Evolutionary conservation across 768 basidiomycete genomes (phyloP).

Genomic region (Termitomyces bulborhizus): DNA sequence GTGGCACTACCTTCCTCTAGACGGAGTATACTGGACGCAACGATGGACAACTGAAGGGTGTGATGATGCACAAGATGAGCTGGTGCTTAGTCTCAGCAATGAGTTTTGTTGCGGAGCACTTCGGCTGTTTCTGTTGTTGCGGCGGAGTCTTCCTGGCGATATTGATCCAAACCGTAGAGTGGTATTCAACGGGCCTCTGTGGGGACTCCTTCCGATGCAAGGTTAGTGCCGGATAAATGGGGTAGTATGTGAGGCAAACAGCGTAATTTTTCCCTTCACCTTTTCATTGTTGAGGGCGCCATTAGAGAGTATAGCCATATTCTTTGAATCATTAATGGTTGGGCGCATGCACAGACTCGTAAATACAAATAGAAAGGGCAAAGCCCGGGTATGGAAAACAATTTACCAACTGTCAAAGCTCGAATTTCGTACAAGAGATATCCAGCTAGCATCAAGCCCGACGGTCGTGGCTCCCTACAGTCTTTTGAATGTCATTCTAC

Average conservation of each 20-base stretch:
- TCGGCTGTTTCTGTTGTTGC: background rate
- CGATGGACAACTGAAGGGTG: background rate
- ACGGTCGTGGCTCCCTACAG: too few relatives aligned
- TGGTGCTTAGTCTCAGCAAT: slow-evolving; percentile 3
- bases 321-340: too few relatives aligned
- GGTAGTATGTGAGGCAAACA: slow-evolving; percentile 86
- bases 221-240: slow-evolving; percentile 63
- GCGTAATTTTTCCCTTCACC: slow-evolving; percentile 6
- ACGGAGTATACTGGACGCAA: slow-evolving; percentile 11
- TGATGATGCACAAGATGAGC: slow-evolving; percentile 17
- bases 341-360: too few relatives aligned
- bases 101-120: slow-evolving; percentile 11
- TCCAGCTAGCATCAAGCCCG: too few relatives aligned
- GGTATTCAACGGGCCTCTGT: slow-evolving; percentile 57
- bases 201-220: slow-evolving; percentile 80
- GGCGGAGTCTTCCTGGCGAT: slow-evolving; percentile 10
- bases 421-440: too few relatives aligned
- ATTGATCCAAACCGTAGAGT: slow-evolving; percentile 37
- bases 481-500: too few relatives aligned
- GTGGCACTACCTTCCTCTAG: slow-evolving; percentile 15
- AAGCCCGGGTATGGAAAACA: too few relatives aligned
- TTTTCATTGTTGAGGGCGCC: background rate
- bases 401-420: too few relatives aligned
- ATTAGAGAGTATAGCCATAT: too few relatives aligned
- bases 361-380: too few relatives aligned